Evolutionary conservation across 306 rosid genomes (phyloP), one percentile per base, ranked within the genome.

Genomic region (Coriaria nepalensis): DNA sequence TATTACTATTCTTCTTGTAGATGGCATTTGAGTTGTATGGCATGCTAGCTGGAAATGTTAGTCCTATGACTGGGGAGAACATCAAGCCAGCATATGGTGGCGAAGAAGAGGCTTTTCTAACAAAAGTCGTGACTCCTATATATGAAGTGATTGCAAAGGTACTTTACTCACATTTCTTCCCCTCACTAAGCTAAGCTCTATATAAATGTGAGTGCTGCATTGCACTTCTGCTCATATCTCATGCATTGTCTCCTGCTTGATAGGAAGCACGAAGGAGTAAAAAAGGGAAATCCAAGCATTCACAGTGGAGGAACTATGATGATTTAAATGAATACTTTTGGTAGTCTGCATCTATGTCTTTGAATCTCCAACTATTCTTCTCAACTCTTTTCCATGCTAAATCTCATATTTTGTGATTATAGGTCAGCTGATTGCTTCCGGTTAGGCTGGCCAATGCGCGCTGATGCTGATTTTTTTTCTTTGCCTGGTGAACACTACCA

Each of bases 1-100:
- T 13, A 13, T 13, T 43, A 43, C 40, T 38, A 37, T 10, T 15
- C 40, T 37, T 51, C 44, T 50, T 70, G 62, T 61, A 90, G 97
- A 90, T 90, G 97, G 97, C 95, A 20, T 90, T 90, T 73, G 95
- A 90, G 58, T 68, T 90, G 82, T 90, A 90, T 63, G 97, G 97
- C 45, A 90, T 90, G 94, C 79, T 90, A 59, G 95, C 97, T 64
- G 95, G 97, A 64, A 90, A 84, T 63, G 93, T 90, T 20, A 90
- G 97, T 72, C 95, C 97, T 57, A 73, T 79, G 95, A 84, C 97
- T 6, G 97, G 97, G 39, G 97, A 90, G 70, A 90, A 85, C 63
- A 75, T 90, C 53, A 84, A 90, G 66, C 97, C 97, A 50, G 97
- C 97, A 35, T 90, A 90, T 75, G 97, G 97, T 51, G 95, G 97